Base-by-base conservation (phyloP, 495 filamentous ascomycete genomes). In the Penicillium odoratum region DNA sequence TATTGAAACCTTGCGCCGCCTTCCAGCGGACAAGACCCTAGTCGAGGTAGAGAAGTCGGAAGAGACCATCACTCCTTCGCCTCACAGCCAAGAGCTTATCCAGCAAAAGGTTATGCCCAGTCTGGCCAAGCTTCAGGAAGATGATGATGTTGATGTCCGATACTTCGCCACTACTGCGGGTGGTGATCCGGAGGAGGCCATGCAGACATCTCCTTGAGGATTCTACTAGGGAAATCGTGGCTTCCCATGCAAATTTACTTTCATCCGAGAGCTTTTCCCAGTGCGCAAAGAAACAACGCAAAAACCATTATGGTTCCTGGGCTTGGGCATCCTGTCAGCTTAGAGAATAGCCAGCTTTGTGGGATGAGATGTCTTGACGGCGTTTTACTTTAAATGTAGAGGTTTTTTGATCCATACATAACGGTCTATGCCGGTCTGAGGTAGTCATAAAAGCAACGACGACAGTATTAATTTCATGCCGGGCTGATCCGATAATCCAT, bases 91-190 rank as follows among this genome's bases (percentile, higher is more conserved):
- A 61, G 87, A 94, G 60, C 81, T 97, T 59, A 92, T 98, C 67
- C 85, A 92, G 66, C 85, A 92, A 73, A 86, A 86, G 64, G 88
- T 98, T 70, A 75, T 97, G 66, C 92, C 94, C 28, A 92, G 88
- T 69, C 70, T 98, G 66, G 91, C 95, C 78, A 98, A 97, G 77
- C 78, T 98, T 61, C 90, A 95, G 78, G 86, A 88, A 74, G 94
- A 98, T 68, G 91, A 96, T 47, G 94, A 98, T 80, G 93, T 97
- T 61, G 94, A 98, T 78, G 94, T 98, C 64, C 84, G 94, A 65
- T 98, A 92, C 74, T 98, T 96, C 69, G 95, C 94, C 55, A 87
- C 85, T 49, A 88, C 84, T 64, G 88, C 88, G 48, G 77, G 83
- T 53, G 73, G 70, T 63, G 67, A 68, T 59, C 69, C 72, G 54